Percentiles rank a stretch among this genome's conserved stretches.
These are phyloP conservation scores for Clavaria fumosa DNA, from an alignment of 768 basidiomycete genomes.

Conservation along the genomic window DNA sequence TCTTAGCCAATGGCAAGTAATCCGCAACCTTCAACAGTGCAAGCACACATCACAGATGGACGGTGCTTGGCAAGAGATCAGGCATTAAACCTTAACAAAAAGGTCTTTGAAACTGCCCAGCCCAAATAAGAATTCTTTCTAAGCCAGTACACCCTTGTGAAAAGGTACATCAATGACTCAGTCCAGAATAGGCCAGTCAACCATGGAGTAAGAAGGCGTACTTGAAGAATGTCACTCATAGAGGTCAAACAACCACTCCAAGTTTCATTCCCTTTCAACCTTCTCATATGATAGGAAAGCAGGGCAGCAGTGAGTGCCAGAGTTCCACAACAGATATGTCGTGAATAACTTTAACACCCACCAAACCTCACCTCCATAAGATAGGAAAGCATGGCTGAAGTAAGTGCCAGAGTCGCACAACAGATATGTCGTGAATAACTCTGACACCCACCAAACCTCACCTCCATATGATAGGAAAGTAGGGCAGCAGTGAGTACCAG, in stretches of 20 bases:
- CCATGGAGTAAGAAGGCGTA: neutral
- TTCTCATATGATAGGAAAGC: neutral
- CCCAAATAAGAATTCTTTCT: slow-evolving; percentile 13
- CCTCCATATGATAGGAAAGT: no score
- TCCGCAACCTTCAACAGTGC: slow-evolving; percentile 22
- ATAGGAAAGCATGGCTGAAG: no score
- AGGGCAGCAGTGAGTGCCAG: neutral
- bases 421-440: no score
- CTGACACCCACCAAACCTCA: no score
- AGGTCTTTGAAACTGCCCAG: slow-evolving; percentile 15
- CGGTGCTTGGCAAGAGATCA: neutral
- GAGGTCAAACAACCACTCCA: neutral
- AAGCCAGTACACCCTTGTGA: slow-evolving; percentile 20
- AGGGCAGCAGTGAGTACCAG: no score
- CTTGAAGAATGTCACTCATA: neutral
- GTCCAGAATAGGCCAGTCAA: slow-evolving; percentile 21
- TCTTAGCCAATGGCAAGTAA: slow-evolving; percentile 28
- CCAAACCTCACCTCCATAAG: no score
- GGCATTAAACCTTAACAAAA: neutral
- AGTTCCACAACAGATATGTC: no score
- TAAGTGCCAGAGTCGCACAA: no score
- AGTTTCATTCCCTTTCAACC: neutral
- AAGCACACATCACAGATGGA: slow-evolving; percentile 11
- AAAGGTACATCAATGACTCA: slow-evolving; percentile 22
- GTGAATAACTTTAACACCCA: no score